These are phyloP conservation scores for Microsporum canis DNA, from an alignment of 2,329 filamentous ascomycete species.

Conservation along the genomic window DNA sequence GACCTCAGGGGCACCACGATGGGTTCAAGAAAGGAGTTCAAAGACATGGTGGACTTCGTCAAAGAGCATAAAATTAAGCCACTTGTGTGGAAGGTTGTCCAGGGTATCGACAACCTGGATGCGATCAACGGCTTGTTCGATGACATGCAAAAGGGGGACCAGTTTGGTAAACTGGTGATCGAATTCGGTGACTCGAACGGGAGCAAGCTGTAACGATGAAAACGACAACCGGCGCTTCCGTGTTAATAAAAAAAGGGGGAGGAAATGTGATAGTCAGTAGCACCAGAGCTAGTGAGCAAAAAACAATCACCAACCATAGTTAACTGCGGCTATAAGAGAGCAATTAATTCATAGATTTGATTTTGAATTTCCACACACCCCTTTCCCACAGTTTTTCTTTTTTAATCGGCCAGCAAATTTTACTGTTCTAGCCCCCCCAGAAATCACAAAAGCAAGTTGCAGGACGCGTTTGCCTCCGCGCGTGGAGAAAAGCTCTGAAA, in stretches of 20 bases:
- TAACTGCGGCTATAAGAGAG: background rate
- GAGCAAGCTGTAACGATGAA: slow-evolving; percentile 13
- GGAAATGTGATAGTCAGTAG: background rate
- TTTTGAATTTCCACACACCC: background rate
- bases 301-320: background rate
- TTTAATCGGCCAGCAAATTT: background rate
- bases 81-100: slow-evolving; percentile 61
- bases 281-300: background rate
- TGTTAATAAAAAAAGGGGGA: background rate
- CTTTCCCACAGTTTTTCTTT: background rate
- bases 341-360: background rate
- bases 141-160: slow-evolving; percentile 72
- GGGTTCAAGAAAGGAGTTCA: slow-evolving; percentile 81
- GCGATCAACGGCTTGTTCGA: slow-evolving; percentile 74
- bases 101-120: slow-evolving; percentile 62
- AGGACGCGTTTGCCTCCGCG: background rate
- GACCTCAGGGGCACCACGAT: slow-evolving; percentile 81
- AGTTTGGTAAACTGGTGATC: slow-evolving; percentile 90
- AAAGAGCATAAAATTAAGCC: slow-evolving; percentile 60
- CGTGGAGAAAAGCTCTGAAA: slow-evolving; percentile 2
- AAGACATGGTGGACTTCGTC: slow-evolving; percentile 82
- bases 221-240: background rate
- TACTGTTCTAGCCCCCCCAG: background rate
- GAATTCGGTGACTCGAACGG: slow-evolving; percentile 10
- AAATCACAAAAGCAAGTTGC: background rate